Conservation (phyloP, 306 rosid genomes). For the Pachyrhizus erosus region DNA sequence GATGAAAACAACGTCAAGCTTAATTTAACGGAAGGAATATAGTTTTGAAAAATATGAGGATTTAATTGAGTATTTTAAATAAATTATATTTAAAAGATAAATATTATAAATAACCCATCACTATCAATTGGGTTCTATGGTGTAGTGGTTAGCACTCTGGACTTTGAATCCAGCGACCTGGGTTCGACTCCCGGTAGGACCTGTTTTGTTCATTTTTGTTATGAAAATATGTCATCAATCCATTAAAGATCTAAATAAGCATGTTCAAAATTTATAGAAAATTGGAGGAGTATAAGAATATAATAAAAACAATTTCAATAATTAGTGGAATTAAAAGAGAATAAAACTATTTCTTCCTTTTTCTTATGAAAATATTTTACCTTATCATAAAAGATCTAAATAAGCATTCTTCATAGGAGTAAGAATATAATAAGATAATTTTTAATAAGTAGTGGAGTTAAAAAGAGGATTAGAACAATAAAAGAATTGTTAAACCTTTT, state of each 20-base stretch:
- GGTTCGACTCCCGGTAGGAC: constrained; percentile 77
- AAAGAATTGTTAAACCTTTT: too few relatives aligned
- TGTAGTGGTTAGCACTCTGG: constrained; percentile 84
- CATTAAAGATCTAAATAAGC: neutral
- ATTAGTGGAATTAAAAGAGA: neutral
- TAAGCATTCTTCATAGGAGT: neutral
- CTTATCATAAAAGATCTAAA: neutral
- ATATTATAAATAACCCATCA: too few relatives aligned
- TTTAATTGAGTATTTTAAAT: too few relatives aligned
- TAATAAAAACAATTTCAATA: neutral
- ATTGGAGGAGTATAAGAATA: neutral
- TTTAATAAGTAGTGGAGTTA: neutral
- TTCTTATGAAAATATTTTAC: neutral
- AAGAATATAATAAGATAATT: neutral
- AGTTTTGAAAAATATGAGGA: too few relatives aligned
- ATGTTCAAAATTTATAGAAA: neutral
- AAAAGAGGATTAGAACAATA: neutral
- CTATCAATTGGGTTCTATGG: constrained; percentile 68
- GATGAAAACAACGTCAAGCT: too few relatives aligned
- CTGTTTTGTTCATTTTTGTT: neutral
- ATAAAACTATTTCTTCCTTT: neutral
- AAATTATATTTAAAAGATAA: too few relatives aligned
- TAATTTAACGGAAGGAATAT: too few relatives aligned
- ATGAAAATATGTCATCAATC: neutral
- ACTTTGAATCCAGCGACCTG: constrained; percentile 85